Evolutionary conservation across 129 eudicot genomes (phyloP).

Genomic region (Cynara cardunculus): DNA sequence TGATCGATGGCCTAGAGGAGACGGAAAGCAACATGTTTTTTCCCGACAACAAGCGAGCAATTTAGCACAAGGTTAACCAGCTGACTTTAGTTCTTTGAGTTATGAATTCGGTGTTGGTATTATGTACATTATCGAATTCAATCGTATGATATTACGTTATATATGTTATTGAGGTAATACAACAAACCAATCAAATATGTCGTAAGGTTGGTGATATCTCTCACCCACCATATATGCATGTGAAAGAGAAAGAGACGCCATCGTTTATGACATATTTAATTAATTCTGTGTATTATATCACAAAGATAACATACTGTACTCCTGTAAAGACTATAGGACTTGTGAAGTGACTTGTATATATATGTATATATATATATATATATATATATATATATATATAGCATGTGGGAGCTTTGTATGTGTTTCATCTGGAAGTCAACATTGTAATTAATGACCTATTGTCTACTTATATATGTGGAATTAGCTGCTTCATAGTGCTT

Average conservation of each 20-base stretch:
- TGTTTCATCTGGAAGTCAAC: neutral
- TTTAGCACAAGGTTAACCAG: conserved; percentile 24
- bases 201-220: neutral
- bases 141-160: neutral
- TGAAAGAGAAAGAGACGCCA: neutral
- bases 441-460: neutral
- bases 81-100: conserved; percentile 24
- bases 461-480: neutral
- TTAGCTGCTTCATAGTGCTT: neutral
- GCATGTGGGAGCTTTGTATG: neutral
- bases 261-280: neutral
- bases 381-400: no score
- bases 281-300: neutral
- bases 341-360: no score
- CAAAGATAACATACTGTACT: neutral
- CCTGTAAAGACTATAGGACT: neutral
- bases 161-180: neutral
- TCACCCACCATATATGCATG: neutral
- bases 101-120: conserved; percentile 16
- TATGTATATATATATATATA: no score
- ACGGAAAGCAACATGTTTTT: conserved; percentile 28
- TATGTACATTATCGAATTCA: neutral
- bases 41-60: conserved; percentile 36
- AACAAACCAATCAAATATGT: neutral
- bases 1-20: conserved; percentile 44